Evolutionary conservation across 1,139 yeast species (phyloP).

Genomic region (Candida mesenterica): DNA sequence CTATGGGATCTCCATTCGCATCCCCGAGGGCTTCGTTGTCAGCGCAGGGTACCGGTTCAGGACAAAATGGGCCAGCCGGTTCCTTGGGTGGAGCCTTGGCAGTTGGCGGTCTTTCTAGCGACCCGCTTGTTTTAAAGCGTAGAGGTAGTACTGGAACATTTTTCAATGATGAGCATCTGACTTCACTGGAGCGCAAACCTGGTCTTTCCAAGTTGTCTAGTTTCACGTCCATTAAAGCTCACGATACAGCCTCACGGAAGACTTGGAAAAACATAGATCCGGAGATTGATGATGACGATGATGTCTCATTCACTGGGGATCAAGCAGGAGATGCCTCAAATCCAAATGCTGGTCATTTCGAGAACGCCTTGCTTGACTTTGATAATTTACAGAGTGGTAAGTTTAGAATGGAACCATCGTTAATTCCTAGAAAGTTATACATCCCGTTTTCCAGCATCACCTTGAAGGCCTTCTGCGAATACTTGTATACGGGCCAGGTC

Average conservation of each 20-base stretch:
- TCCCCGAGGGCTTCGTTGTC: conserved; percentile 50
- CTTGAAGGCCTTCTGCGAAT: conserved; percentile 66
- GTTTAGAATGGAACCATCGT: conserved; percentile 52
- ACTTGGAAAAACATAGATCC: conserved; percentile 4
- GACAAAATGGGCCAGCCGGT: neutral
- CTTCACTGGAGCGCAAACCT: conserved; percentile 3
- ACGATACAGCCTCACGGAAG: conserved; percentile 9
- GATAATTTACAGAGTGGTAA: conserved; percentile 35
- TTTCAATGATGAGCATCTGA: neutral
- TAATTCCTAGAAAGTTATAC: conserved; percentile 65
- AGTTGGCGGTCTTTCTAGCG: neutral
- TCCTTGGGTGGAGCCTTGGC: neutral
- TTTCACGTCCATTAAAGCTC: conserved; percentile 15
- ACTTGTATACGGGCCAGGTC: conserved; percentile 73
- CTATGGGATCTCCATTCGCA: conserved; percentile 43
- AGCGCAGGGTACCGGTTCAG: conserved; percentile 19
- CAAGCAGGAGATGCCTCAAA: conserved; percentile 1
- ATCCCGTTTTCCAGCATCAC: conserved; percentile 64
- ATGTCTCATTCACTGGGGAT: conserved; percentile 4
- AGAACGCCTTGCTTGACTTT: conserved; percentile 35
- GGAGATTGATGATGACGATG: conserved; percentile 14
- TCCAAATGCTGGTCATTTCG: conserved; percentile 17
- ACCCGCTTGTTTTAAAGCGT: conserved; percentile 3
- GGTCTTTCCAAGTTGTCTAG: conserved; percentile 8
- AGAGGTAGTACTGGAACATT: conserved; percentile 5